A percentile compares a stretch with the other conserved stretches of the same genome.
Evolutionary conservation across 2,329 filamentous ascomycete genomes (phyloP).

Genomic region (Zymoseptoria passerinii): DNA sequence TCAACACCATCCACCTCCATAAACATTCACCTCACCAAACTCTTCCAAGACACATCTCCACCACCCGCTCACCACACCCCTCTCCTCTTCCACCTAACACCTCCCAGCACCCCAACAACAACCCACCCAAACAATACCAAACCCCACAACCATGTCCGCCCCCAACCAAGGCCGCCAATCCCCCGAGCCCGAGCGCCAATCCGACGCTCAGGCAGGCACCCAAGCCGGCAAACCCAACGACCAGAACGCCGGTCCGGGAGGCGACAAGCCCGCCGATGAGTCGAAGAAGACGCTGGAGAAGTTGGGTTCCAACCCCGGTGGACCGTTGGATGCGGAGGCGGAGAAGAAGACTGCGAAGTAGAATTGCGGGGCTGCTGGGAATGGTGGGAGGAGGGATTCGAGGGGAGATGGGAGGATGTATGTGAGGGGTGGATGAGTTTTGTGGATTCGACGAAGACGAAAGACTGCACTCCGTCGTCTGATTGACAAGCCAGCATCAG

Average conservation of each 20-base stretch:
- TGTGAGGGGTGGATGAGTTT: neutral
- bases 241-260: slow-evolving; percentile 32
- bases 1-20: too few relatives aligned
- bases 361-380: neutral
- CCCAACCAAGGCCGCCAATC: slow-evolving; percentile 62
- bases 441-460: neutral
- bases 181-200: slow-evolving; percentile 62
- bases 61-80: neutral
- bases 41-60: neutral
- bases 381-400: neutral
- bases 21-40: neutral
- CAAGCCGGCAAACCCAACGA: slow-evolving; percentile 33
- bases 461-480: too few relatives aligned
- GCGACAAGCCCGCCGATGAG: slow-evolving; percentile 42
- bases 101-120: slow-evolving; percentile 12
- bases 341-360: slow-evolving; percentile 54
- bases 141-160: slow-evolving; percentile 52
- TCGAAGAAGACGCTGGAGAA: slow-evolving; percentile 45
- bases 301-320: slow-evolving; percentile 59
- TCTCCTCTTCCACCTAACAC: neutral
- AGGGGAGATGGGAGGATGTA: neutral
- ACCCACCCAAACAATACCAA: neutral
- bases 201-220: slow-evolving; percentile 49
- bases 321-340: slow-evolving; percentile 50
- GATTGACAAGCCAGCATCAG: neutral